These are phyloP conservation scores for Trichocomaceae sp. DNA, from an alignment of 2,329 filamentous ascomycete species.

Conservation along the genomic window DNA sequence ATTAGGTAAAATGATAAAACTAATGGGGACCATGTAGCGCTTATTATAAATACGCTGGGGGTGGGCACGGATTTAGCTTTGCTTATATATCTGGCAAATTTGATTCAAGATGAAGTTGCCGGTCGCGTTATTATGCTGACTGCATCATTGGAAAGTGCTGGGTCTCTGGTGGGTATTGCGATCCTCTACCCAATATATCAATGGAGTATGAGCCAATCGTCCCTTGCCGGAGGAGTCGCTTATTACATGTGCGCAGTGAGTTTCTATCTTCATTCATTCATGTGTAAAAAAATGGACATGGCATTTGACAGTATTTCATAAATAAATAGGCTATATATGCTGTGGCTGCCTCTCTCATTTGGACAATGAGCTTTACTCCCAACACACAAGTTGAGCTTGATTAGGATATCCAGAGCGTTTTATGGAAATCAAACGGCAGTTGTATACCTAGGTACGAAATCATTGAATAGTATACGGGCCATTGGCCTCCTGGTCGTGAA, in stretches of 20 bases:
- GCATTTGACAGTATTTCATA: background rate
- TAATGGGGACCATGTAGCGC: conserved; percentile 9
- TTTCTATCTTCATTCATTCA: background rate
- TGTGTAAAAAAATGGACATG: background rate
- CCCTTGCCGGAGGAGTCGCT: background rate
- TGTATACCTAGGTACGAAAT: background rate
- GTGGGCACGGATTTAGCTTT: background rate
- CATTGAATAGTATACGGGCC: background rate
- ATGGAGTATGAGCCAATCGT: background rate
- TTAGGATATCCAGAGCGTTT: background rate
- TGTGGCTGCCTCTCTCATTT: background rate
- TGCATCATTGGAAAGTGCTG: background rate
- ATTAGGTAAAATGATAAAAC: no score
- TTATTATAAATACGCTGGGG: background rate
- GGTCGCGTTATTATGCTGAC: background rate
- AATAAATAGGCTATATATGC: background rate
- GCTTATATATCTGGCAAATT: background rate
- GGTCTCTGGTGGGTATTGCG: background rate
- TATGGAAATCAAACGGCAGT: background rate
- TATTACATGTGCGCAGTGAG: background rate
- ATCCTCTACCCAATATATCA: background rate
- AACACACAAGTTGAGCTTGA: background rate
- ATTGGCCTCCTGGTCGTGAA: background rate
- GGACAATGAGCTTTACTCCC: background rate
- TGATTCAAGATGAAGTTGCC: background rate